Conservation (phyloP, 257 asterid species). For the Solanum peruvianum region DNA sequence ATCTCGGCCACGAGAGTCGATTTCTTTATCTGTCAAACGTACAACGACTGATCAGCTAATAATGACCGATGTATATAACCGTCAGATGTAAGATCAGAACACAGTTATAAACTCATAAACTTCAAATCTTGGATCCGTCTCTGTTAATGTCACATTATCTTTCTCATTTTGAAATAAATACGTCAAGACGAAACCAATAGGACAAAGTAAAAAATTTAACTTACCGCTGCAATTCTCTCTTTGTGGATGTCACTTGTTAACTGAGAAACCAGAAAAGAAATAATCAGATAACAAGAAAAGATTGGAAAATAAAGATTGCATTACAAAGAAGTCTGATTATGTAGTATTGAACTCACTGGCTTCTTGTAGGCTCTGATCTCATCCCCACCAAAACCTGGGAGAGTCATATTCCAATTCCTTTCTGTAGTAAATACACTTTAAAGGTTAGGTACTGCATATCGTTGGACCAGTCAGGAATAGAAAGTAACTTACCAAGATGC, state of each 20-base stretch:
- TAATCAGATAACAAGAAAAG: background rate
- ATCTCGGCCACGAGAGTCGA: conserved; percentile 36
- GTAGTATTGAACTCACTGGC: conserved; percentile 32
- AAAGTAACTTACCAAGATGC: conserved; percentile 55
- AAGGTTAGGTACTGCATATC: conserved; percentile 8
- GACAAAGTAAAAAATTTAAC: conserved; percentile 6
- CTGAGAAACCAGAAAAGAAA: conserved; percentile 29
- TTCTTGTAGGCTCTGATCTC: conserved; percentile 74
- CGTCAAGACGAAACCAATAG: background rate
- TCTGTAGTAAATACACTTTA: conserved; percentile 31
- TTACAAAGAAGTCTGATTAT: background rate
- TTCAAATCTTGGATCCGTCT: background rate
- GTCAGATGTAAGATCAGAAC: background rate
- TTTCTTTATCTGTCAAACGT: conserved; percentile 51
- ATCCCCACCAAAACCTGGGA: conserved; percentile 93
- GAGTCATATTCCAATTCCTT: conserved; percentile 78
- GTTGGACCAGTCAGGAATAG: background rate
- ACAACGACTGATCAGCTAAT: background rate
- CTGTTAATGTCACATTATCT: background rate
- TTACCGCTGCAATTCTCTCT: conserved; percentile 80
- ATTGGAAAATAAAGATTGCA: background rate
- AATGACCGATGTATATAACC: background rate
- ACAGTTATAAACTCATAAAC: background rate
- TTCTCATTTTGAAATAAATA: background rate
- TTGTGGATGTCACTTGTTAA: conserved; percentile 55